These are phyloP conservation scores for Daldinia loculata DNA, from an alignment of 495 filamentous ascomycete genomes.

Conservation along the genomic window DNA sequence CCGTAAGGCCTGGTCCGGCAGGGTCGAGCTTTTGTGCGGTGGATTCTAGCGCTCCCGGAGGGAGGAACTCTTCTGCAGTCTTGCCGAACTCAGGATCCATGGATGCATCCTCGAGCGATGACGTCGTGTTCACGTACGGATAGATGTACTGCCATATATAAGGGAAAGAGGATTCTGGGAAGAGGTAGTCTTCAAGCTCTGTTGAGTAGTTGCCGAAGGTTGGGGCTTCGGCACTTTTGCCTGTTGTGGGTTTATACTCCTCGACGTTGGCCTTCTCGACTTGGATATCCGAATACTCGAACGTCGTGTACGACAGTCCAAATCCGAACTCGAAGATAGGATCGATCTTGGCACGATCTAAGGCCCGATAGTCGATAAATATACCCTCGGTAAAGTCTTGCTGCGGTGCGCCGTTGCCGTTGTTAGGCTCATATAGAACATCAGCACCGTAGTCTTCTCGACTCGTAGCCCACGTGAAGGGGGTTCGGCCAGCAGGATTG, in stretches of 20 bases:
- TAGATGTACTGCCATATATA: constrained; percentile 75
- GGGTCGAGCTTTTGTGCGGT: constrained; percentile 71
- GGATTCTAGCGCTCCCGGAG: constrained; percentile 69
- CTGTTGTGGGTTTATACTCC: constrained; percentile 72
- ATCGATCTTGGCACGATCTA: constrained; percentile 77
- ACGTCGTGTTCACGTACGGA: constrained; percentile 85
- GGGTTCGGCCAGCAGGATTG: constrained; percentile 85
- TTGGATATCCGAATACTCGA: constrained; percentile 77
- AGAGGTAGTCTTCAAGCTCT: constrained; percentile 73
- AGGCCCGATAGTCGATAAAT: constrained; percentile 93
- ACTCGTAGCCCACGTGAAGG: constrained; percentile 85
- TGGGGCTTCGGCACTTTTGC: constrained; percentile 72
- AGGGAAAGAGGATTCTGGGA: constrained; percentile 69
- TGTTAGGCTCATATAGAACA: constrained; percentile 78
- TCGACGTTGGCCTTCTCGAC: constrained; percentile 61
- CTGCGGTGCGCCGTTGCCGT: constrained; percentile 75
- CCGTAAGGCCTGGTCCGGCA: constrained; percentile 59
- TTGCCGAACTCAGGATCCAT: constrained; percentile 74
- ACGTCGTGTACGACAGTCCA: constrained; percentile 90
- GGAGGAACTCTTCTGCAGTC: constrained; percentile 69
- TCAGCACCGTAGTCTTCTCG: constrained; percentile 78
- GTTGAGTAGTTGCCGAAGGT: constrained; percentile 72
- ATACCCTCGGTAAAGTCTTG: constrained; percentile 83
- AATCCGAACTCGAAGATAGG: constrained; percentile 93
- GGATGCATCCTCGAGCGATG: constrained; percentile 66